Evolutionary conservation across 805 yeast genomes (phyloP), one percentile per base, ranked within the genome.

Genomic region (Nakazawaea populi): DNA sequence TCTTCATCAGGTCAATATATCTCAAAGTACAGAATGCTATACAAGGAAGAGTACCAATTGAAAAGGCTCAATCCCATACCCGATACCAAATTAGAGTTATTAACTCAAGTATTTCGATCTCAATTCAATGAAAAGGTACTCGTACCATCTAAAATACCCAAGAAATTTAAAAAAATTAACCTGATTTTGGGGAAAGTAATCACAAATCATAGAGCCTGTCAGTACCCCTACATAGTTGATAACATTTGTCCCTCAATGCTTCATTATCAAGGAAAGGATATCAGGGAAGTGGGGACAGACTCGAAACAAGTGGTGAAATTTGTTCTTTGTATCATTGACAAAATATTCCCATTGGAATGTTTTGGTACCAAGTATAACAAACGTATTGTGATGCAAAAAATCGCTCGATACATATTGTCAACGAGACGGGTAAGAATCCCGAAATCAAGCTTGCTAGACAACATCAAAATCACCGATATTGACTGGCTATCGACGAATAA

Each of bases 301-400:
- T 58, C 65, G 7, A 53, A 55, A 9, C 41, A 54, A 0, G 80
- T 85, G 0, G 55, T 74, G 0, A 65, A 60, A 42, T 79, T 81
- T 55, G 58, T 77, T 1, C 54, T 75, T 1, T 58, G 69, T 0
- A 48, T 82, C 0, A 49, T 80, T 4, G 76, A 74, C 10, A 73
- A 71, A 47, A 55, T 84, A 0, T 66, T 85, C 27, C 87, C 90
- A 0, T 27, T 56, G 0, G 73, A 70, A 6, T 51, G 75, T 1
- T 77, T 81, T 66, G 95, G 95, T 0, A 62, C 77, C 2, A 57
- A 54, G 3, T 54, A 58, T 11, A 87, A 87, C 58, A 76, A 77
- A 59, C 51, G 72, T 0, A 47, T 59, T 0, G 58, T 85, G 0
- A 58, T 71, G 41, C 53, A 56, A 4, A 61, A 62, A 8, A 57